Percentiles rank a stretch among this genome's conserved stretches.
These are phyloP conservation scores for Dianthus caryophyllus DNA, from an alignment of 148 eudicot genomes.

Conservation along the genomic window DNA sequence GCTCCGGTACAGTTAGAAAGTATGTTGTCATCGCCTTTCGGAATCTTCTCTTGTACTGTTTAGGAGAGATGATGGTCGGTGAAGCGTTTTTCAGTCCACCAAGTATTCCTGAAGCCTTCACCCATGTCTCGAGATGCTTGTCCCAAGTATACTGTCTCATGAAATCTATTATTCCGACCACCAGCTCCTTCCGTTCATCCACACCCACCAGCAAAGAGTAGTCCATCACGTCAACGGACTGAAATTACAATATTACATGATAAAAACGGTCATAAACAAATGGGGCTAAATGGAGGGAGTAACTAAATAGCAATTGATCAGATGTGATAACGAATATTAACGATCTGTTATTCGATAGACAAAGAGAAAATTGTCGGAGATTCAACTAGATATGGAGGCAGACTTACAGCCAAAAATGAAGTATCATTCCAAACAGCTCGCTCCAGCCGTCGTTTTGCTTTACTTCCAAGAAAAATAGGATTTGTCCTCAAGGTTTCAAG, in stretches of 20 bases:
- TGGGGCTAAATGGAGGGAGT: too few species aligned
- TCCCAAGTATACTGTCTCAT: conserved; percentile 98
- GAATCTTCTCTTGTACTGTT: conserved; percentile 88
- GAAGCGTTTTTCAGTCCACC: conserved; percentile 85
- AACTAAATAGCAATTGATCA: background rate
- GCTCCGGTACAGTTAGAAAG: conserved; percentile 90
- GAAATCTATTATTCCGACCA: conserved; percentile 84
- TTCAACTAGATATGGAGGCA: background rate
- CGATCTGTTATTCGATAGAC: background rate
- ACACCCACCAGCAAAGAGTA: conserved; percentile 92
- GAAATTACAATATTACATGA: too few species aligned
- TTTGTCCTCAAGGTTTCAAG: conserved; percentile 73
- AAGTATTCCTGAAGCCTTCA: conserved; percentile 87
- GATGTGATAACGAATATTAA: background rate
- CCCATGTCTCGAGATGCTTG: conserved; percentile 99
- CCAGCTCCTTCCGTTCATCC: conserved; percentile 80
- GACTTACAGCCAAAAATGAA: conserved; percentile 81
- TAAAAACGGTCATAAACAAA: background rate
- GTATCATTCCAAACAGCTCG: conserved; percentile 98
- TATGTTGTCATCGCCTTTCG: conserved; percentile 93
- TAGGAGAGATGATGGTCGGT: conserved; percentile 88
- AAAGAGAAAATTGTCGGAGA: background rate
- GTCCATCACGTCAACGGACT: conserved; percentile 95
- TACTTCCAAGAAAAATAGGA: conserved; percentile 92
- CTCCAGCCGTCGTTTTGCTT: conserved; percentile 80